phyloP scores from a whole-genome alignment of 2,329 filamentous ascomycete genomes.

The Alternaria brassicicola region DNA sequence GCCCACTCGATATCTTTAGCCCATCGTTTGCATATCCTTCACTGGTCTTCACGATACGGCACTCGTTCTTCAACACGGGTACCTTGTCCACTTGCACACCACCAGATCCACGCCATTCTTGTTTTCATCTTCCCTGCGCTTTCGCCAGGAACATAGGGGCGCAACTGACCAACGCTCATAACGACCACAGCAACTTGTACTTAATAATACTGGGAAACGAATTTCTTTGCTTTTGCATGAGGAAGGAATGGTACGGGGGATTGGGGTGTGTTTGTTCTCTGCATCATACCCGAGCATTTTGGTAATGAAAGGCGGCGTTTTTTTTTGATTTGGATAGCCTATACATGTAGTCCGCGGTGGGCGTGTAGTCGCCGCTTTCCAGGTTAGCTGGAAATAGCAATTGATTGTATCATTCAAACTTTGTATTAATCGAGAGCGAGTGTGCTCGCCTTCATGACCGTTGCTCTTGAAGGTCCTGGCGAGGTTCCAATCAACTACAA shows the following conservation, averaged over 20 bases:
- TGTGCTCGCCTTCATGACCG: background rate
- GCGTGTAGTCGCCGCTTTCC: background rate
- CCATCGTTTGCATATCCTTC: background rate
- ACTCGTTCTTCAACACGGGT: background rate
- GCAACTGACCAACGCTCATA: background rate
- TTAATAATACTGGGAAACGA: background rate
- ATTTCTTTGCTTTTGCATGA: background rate
- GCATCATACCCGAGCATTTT: constrained; percentile 4
- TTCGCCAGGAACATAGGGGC: background rate
- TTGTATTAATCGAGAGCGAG: background rate
- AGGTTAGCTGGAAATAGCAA: background rate
- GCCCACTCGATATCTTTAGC: background rate
- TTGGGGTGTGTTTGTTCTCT: constrained; percentile 3
- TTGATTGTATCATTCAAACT: background rate
- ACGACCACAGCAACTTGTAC: background rate
- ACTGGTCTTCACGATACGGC: background rate
- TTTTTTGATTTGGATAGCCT: background rate
- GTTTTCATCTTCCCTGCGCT: background rate
- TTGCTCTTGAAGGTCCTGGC: background rate
- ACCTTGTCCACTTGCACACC: background rate
- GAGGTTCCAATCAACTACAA: too few species aligned
- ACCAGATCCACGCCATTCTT: background rate
- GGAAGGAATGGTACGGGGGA: background rate
- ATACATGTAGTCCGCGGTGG: background rate
- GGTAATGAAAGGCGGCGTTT: background rate